Conservation (phyloP, 768 basidiomycete genomes). For the Xerocomus brunneocitrinus region DNA sequence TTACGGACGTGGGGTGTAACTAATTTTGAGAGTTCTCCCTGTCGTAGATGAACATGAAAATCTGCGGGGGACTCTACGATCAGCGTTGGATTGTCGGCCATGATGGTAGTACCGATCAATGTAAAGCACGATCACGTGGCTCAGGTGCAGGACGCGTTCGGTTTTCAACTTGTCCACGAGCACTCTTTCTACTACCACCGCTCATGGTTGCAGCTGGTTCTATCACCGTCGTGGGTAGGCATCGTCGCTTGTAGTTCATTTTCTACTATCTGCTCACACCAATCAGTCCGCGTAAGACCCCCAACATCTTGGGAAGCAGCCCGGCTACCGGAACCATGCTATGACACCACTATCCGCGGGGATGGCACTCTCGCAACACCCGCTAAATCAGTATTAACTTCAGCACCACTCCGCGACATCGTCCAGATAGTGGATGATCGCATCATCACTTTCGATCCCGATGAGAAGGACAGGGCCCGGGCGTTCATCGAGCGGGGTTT, state of each 20-base stretch:
- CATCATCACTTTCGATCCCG: constrained; percentile 93
- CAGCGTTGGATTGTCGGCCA: constrained; percentile 1
- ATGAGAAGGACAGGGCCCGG: constrained; percentile 76
- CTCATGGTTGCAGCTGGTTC: constrained; percentile 81
- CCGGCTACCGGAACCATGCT: constrained; percentile 72
- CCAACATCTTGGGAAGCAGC: constrained; percentile 81
- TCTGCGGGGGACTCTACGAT: constrained; percentile 62
- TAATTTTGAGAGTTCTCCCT: constrained; percentile 74
- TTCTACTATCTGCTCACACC: constrained; percentile 9
- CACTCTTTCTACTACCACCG: neutral
- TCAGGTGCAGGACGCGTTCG: constrained; percentile 20
- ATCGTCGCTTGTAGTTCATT: neutral
- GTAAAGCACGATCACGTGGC: constrained; percentile 30
- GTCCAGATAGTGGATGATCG: constrained; percentile 92
- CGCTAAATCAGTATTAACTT: constrained; percentile 44
- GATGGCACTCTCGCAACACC: constrained; percentile 82
- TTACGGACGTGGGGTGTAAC: constrained; percentile 86
- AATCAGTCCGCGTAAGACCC: constrained; percentile 83
- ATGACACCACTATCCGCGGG: constrained; percentile 68
- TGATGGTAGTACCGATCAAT: constrained; percentile 24
- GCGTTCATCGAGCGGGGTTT: constrained; percentile 85
- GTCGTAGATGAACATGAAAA: constrained; percentile 96
- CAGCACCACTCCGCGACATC: constrained; percentile 65
- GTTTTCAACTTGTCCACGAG: constrained; percentile 25
- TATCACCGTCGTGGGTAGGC: constrained; percentile 78